These are phyloP conservation scores for Phoenix roebelenii DNA, from an alignment of 176 grass and related monocot species.

Conservation along the genomic window DNA sequence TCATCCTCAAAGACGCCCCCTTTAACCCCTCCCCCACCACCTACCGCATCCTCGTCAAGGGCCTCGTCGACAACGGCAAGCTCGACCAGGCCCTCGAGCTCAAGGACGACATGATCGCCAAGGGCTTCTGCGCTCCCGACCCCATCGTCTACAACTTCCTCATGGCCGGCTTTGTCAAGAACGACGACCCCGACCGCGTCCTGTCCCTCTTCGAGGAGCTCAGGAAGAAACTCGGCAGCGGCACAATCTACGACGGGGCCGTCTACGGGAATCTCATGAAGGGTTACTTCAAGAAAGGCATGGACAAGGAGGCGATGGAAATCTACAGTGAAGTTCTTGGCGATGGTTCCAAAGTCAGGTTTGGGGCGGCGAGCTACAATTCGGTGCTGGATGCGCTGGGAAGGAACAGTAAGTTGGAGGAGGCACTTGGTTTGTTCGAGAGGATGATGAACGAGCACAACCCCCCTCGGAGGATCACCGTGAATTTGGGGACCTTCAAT, in stretches of 20 bases:
- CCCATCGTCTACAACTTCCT: constrained; percentile 60
- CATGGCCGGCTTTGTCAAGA: constrained; percentile 42
- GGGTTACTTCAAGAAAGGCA: constrained; percentile 54
- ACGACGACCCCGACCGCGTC: constrained; percentile 31
- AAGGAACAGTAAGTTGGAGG: constrained; percentile 49
- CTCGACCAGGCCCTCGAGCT: constrained; percentile 43
- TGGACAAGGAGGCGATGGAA: constrained; percentile 61
- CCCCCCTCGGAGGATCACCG: constrained; percentile 38
- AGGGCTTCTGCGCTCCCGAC: constrained; percentile 54
- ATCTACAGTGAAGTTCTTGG: constrained; percentile 30
- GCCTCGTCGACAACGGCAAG: constrained; percentile 48
- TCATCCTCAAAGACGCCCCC: constrained; percentile 50
- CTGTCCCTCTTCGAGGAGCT: constrained; percentile 51
- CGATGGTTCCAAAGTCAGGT: constrained; percentile 38
- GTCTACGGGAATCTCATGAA: constrained; percentile 79
- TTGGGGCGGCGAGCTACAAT: constrained; percentile 44
- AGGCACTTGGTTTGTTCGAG: constrained; percentile 58
- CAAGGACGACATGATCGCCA: constrained; percentile 65
- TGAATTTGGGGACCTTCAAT: constrained; percentile 61
- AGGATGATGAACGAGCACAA: constrained; percentile 66
- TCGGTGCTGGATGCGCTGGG: constrained; percentile 43
- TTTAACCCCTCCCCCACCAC: constrained; percentile 60
- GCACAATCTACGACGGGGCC: constrained; percentile 36
- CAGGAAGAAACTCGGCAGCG: constrained; percentile 44
- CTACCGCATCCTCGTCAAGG: constrained; percentile 59